phyloP scores from a whole-genome alignment of 495 filamentous ascomycete genomes.

The Aspergillus taichungensis region DNA sequence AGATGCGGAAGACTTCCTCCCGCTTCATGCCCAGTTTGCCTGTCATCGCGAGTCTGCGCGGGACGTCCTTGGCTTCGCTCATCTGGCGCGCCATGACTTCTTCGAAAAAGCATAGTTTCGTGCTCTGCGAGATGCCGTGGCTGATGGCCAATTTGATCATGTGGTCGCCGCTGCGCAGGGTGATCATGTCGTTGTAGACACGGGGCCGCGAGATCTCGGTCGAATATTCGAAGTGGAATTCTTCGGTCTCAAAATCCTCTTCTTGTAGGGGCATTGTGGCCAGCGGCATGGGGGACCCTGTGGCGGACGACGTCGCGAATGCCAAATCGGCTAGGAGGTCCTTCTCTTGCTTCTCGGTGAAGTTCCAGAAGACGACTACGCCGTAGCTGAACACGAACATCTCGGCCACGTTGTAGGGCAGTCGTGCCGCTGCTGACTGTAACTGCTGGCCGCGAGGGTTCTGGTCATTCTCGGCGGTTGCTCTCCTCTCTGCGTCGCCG shows the following conservation, averaged over 20 bases:
- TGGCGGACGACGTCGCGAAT: conserved; percentile 59
- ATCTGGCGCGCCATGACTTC: conserved; percentile 94
- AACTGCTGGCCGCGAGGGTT: conserved; percentile 5
- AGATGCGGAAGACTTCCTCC: conserved; percentile 83
- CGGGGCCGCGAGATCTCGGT: conserved; percentile 72
- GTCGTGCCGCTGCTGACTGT: conserved; percentile 28
- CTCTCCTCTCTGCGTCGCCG: too few relatives aligned
- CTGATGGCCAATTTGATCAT: conserved; percentile 98
- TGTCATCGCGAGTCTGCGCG: conserved; percentile 76
- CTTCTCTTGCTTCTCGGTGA: conserved; percentile 90
- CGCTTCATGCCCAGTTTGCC: conserved; percentile 87
- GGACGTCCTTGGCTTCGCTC: conserved; percentile 84
- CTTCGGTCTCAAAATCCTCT: conserved; percentile 92
- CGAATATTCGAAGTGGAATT: conserved; percentile 98
- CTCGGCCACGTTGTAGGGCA: conserved; percentile 74
- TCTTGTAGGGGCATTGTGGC: conserved; percentile 64
- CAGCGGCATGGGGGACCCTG: conserved; percentile 47
- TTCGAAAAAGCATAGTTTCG: conserved; percentile 94
- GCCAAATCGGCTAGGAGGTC: conserved; percentile 93
- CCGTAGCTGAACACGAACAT: conserved; percentile 99
- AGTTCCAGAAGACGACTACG: conserved; percentile 98
- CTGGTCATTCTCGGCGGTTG: too few relatives aligned
- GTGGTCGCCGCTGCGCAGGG: conserved; percentile 84
- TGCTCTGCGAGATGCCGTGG: conserved; percentile 96
- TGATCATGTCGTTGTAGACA: conserved; percentile 99